These are phyloP conservation scores for Suillus cothurnatus DNA, from an alignment of 768 basidiomycete genomes.

Conservation along the genomic window DNA sequence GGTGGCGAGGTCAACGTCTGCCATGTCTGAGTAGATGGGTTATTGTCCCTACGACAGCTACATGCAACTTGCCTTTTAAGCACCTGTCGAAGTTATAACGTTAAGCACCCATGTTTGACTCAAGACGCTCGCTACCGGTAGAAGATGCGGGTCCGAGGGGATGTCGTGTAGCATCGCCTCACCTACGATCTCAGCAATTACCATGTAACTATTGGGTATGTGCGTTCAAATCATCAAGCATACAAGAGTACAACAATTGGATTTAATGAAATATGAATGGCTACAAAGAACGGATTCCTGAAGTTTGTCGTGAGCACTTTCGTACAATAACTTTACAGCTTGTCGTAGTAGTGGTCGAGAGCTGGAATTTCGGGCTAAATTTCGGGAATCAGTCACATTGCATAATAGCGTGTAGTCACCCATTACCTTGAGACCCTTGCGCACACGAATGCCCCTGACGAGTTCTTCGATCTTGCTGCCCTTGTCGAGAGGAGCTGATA, in stretches of 20 bases:
- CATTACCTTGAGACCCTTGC: conserved; percentile 93
- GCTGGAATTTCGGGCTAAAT: conserved; percentile 82
- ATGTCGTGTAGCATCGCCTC: background rate
- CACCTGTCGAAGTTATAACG: background rate
- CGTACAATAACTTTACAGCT: conserved; percentile 53
- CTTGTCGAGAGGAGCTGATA: conserved; percentile 78
- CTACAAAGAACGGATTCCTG: conserved; percentile 20
- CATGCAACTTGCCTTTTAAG: background rate
- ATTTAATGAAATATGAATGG: conserved; percentile 15
- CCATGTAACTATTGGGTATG: background rate
- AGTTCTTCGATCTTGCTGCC: conserved; percentile 90
- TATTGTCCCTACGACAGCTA: background rate
- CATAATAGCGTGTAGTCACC: background rate
- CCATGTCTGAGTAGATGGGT: conserved; percentile 18
- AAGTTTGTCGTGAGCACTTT: conserved; percentile 13
- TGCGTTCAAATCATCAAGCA: background rate
- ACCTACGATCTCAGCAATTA: background rate
- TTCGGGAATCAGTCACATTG: conserved; percentile 12
- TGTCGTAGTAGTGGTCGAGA: conserved; percentile 93
- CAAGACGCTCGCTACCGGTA: background rate
- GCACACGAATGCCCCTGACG: conserved; percentile 76
- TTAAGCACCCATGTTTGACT: background rate
- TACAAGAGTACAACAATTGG: conserved; percentile 17
- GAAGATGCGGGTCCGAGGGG: background rate
- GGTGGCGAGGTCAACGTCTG: conserved; percentile 30